These are phyloP conservation scores for Lachnellula suecica DNA, from an alignment of 2,329 filamentous ascomycete genomes.

Conservation along the genomic window DNA sequence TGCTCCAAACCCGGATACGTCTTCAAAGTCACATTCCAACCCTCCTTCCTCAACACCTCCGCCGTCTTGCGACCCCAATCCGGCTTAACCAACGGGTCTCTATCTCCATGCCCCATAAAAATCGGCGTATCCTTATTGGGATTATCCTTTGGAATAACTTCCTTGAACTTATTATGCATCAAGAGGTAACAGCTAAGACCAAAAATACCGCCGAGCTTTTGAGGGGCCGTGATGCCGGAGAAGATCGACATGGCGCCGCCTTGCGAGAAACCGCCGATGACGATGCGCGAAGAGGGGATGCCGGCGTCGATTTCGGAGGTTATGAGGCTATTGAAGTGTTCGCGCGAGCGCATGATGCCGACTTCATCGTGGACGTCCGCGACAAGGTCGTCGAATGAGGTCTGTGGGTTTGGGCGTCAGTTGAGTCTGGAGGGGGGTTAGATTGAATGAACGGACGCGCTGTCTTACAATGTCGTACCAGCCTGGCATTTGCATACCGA, in stretches of 20 bases:
- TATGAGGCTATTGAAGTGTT: conserved; percentile 78
- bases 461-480: conserved; percentile 77
- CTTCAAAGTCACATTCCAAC: conserved; percentile 73
- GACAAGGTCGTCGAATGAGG: conserved; percentile 42
- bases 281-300: conserved; percentile 78
- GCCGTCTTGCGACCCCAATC: conserved; percentile 68
- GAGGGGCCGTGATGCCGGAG: conserved; percentile 68
- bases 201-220: conserved; percentile 84
- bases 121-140: conserved; percentile 77
- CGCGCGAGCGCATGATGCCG: conserved; percentile 71
- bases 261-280: conserved; percentile 83
- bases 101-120: conserved; percentile 85
- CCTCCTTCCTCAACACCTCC: conserved; percentile 65
- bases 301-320: conserved; percentile 77
- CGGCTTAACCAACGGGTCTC: conserved; percentile 70
- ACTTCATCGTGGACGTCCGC: conserved; percentile 60
- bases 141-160: conserved; percentile 52
- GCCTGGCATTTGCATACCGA: conserved; percentile 78
- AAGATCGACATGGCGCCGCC: conserved; percentile 87
- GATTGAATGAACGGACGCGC: conserved; percentile 24
- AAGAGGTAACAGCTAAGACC: conserved; percentile 81
- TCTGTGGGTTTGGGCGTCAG: conserved; percentile 27
- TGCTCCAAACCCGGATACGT: conserved; percentile 68
- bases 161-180: conserved; percentile 63
- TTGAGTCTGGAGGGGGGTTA: background rate